phyloP scores from a whole-genome alignment of 140 eudicot genomes.

The Cichorium intybus region DNA sequence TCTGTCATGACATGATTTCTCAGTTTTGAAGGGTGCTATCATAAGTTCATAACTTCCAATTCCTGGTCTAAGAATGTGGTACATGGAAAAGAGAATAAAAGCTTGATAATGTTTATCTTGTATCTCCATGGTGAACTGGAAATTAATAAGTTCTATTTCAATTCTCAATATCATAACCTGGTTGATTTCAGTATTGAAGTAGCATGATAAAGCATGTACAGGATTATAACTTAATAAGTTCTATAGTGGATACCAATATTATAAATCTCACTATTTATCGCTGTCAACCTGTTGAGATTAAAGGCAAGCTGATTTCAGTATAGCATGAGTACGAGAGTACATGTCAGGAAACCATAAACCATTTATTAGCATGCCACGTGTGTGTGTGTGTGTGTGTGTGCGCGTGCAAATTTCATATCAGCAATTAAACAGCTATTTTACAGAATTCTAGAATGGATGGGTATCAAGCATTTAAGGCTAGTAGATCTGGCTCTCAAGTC shows the following conservation, averaged over 20 bases:
- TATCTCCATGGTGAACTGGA: constrained; percentile 8
- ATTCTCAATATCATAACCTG: background rate
- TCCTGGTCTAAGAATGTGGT: background rate
- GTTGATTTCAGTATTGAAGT: too few species aligned
- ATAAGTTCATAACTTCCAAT: background rate
- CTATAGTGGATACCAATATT: background rate
- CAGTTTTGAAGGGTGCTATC: background rate
- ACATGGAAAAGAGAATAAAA: background rate
- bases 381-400: constrained; percentile 6
- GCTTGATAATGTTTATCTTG: background rate
- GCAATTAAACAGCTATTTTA: constrained; percentile 4
- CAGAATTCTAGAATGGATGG: background rate
- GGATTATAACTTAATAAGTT: background rate
- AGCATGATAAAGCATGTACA: background rate
- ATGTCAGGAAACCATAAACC: constrained; percentile 2
- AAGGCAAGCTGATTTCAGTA: background rate
- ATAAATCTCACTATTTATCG: background rate
- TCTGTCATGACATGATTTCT: background rate
- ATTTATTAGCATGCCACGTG: constrained; percentile 4
- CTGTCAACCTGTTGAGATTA: background rate
- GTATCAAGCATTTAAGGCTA: constrained; percentile 5
- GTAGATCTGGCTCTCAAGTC: constrained; percentile 8
- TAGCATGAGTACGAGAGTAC: background rate
- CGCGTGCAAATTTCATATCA: background rate
- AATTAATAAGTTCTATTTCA: background rate